Conservation (phyloP, 345 rosid genomes). For the Trapa incisa region DNA sequence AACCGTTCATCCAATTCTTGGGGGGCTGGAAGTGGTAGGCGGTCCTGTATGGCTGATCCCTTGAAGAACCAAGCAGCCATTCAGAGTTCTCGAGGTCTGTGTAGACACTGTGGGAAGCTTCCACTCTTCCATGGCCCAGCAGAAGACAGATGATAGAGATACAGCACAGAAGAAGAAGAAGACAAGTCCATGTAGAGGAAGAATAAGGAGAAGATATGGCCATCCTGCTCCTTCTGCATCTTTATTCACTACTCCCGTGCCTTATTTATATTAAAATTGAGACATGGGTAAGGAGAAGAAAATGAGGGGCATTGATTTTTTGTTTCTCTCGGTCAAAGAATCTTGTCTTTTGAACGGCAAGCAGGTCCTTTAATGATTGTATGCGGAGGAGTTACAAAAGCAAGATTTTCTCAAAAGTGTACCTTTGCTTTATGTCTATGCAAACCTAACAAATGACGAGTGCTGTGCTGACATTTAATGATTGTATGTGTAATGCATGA, state of each 20-base stretch:
- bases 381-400: too few relatives aligned
- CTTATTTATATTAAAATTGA: background rate
- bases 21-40: conserved; percentile 63
- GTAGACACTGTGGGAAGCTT: conserved; percentile 27
- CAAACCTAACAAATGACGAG: too few relatives aligned
- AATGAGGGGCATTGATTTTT: too few relatives aligned
- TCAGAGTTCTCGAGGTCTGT: conserved; percentile 9
- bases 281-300: too few relatives aligned
- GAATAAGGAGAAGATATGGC: background rate
- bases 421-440: too few relatives aligned
- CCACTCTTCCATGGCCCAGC: conserved; percentile 16
- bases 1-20: conserved; percentile 73
- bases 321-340: too few relatives aligned
- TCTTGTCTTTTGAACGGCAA: too few relatives aligned
- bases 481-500: too few relatives aligned
- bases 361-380: too few relatives aligned
- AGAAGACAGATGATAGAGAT: conserved; percentile 12
- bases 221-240: background rate
- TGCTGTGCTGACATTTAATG: too few relatives aligned
- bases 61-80: background rate
- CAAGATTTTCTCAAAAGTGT: too few relatives aligned
- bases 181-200: conserved; percentile 5
- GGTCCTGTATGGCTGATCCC: conserved; percentile 53
- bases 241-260: background rate
- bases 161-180: background rate